Evolutionary conservation across 225 moss, liverwort and hornwort species (phyloP).

Genomic region (Neckera pumila): DNA sequence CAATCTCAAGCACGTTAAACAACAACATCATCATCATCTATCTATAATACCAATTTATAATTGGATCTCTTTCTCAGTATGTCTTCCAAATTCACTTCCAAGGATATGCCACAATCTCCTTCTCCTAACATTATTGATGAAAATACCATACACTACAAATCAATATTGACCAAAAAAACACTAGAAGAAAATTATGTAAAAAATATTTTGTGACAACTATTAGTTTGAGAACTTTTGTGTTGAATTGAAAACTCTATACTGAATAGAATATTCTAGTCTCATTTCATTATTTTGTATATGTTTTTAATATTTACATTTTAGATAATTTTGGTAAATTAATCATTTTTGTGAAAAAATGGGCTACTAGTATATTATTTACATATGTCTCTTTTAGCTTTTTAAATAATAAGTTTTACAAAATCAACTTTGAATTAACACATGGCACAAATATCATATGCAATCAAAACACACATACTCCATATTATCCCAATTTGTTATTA

Average conservation of each 20-base stretch:
- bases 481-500: too few species aligned
- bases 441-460: too few species aligned
- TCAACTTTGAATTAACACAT: too few species aligned
- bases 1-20: fast-evolving
- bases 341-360: neutral
- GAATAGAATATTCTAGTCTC: too few species aligned
- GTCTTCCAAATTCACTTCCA: neutral
- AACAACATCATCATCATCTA: neutral
- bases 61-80: fast-evolving
- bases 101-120: neutral
- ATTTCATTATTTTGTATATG: too few species aligned
- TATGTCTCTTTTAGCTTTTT: too few species aligned
- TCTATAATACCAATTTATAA: neutral
- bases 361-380: neutral
- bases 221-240: too few species aligned
- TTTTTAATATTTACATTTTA: too few species aligned
- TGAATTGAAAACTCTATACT: neutral
- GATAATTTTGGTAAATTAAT: neutral
- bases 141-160: neutral
- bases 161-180: neutral
- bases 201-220: neutral
- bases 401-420: too few species aligned
- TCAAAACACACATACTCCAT: too few species aligned
- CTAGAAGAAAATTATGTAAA: neutral
- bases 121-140: neutral